Conservation (phyloP, 805 yeast species). For the Kazachstania kunashirensis region DNA sequence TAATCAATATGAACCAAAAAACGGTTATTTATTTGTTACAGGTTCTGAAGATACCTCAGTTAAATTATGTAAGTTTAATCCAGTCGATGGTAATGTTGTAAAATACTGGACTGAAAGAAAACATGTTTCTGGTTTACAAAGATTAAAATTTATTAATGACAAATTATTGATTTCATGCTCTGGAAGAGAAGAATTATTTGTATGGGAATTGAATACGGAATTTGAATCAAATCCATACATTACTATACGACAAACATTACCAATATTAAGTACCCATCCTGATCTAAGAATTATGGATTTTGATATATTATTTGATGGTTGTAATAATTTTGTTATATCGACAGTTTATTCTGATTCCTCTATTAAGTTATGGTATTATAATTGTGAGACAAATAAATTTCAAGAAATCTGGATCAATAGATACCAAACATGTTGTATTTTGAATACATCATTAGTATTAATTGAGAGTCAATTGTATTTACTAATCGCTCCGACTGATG, state of each 20-base stretch:
- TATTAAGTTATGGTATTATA: constrained; percentile 54
- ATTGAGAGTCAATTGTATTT: constrained; percentile 29
- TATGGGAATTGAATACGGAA: constrained; percentile 55
- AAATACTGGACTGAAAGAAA: constrained; percentile 56
- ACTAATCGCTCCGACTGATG: constrained; percentile 73
- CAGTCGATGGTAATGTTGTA: constrained; percentile 34
- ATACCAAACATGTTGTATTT: constrained; percentile 70
- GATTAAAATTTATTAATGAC: constrained; percentile 50
- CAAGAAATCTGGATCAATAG: constrained; percentile 36
- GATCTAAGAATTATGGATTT: constrained; percentile 90
- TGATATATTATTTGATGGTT: constrained; percentile 37
- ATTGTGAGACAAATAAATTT: constrained; percentile 32
- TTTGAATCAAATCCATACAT: constrained; percentile 36
- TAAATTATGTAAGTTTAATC: constrained; percentile 38
- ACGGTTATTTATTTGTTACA: constrained; percentile 44
- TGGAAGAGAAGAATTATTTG: constrained; percentile 78
- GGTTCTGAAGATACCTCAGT: constrained; percentile 88
- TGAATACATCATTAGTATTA: constrained; percentile 45
- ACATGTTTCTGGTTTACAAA: constrained; percentile 86
- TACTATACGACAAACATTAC: constrained; percentile 41
- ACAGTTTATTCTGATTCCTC: constrained; percentile 82
- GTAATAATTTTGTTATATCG: constrained; percentile 32
- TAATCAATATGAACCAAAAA: constrained; percentile 11
- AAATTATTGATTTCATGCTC: constrained; percentile 47
- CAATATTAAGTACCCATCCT: constrained; percentile 50